Conservation (phyloP, 1,284 basidiomycete species). For the Caloboletus inedulis region DNA sequence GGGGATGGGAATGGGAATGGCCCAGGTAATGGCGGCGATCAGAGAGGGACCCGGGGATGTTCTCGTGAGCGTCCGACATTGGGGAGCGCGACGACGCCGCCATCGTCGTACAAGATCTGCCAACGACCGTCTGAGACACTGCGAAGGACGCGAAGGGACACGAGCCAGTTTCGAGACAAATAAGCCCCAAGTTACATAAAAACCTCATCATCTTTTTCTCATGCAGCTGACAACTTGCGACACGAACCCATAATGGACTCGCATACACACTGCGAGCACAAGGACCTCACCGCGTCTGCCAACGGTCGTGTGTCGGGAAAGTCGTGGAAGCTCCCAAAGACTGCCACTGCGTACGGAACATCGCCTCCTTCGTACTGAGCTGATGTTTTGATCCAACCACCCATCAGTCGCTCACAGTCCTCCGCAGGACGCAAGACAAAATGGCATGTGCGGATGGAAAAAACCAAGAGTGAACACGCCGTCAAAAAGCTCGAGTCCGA, state of each 20-base stretch:
- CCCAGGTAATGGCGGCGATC: conserved; percentile 46
- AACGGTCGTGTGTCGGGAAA: conserved; percentile 65
- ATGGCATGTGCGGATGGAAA: conserved; percentile 69
- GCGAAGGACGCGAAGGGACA: neutral
- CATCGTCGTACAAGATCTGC: conserved; percentile 1
- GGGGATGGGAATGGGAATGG: conserved; percentile 35
- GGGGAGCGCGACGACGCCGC: conserved; percentile 18
- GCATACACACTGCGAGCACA: neutral
- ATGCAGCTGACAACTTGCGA: conserved; percentile 5
- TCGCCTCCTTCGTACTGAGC: conserved; percentile 2
- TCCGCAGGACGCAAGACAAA: conserved; percentile 62
- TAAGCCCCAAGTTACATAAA: conserved; percentile 25
- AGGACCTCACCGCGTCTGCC: conserved; percentile 51
- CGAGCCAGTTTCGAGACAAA: conserved; percentile 2
- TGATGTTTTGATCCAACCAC: conserved; percentile 7
- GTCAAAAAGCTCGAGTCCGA: conserved; percentile 70
- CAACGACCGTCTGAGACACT: neutral
- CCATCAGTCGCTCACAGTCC: conserved; percentile 62
- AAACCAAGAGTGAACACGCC: conserved; percentile 59
- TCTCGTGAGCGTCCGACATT: conserved; percentile 38
- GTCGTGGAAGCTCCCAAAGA: conserved; percentile 62
- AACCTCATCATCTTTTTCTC: conserved; percentile 15
- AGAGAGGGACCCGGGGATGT: conserved; percentile 30
- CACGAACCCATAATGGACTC: neutral
- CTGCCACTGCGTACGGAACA: conserved; percentile 56